Percentiles rank a stretch among this genome's conserved stretches.
phyloP scores from a whole-genome alignment of 495 filamentous ascomycete species.

The Aspergillus affinis region DNA sequence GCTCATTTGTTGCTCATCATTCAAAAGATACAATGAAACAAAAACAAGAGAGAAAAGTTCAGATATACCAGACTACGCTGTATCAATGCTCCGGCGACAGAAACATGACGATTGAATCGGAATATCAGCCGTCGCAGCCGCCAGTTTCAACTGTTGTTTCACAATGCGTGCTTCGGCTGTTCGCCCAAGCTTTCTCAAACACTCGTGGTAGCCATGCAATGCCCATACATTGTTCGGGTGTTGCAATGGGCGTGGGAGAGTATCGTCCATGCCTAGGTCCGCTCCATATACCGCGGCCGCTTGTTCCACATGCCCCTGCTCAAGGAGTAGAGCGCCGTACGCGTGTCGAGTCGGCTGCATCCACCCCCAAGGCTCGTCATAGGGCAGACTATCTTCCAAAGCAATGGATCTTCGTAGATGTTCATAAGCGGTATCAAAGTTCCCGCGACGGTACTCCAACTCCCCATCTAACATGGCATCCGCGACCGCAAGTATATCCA shows the following conservation, averaged over 20 bases:
- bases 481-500: conserved; percentile 58
- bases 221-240: conserved; percentile 69
- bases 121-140: conserved; percentile 55
- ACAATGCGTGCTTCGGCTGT: conserved; percentile 48
- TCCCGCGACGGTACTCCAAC: conserved; percentile 60
- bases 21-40: neutral
- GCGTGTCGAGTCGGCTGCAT: conserved; percentile 66
- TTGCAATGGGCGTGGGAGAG: conserved; percentile 53
- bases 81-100: conserved; percentile 37
- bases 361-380: conserved; percentile 68
- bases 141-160: conserved; percentile 49
- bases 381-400: conserved; percentile 54
- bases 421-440: conserved; percentile 53
- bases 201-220: conserved; percentile 63
- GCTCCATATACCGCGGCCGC: conserved; percentile 55
- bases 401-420: conserved; percentile 52
- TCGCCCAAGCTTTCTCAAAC: conserved; percentile 49
- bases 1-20: neutral
- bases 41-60: neutral
- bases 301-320: conserved; percentile 55
- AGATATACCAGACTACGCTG: neutral
- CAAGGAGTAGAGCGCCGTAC: conserved; percentile 58
- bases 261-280: conserved; percentile 57
- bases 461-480: conserved; percentile 68
- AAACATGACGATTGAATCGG: conserved; percentile 58